Conservation (phyloP, 2,329 filamentous ascomycete species). For the Aspergillus aculeatinus region DNA sequence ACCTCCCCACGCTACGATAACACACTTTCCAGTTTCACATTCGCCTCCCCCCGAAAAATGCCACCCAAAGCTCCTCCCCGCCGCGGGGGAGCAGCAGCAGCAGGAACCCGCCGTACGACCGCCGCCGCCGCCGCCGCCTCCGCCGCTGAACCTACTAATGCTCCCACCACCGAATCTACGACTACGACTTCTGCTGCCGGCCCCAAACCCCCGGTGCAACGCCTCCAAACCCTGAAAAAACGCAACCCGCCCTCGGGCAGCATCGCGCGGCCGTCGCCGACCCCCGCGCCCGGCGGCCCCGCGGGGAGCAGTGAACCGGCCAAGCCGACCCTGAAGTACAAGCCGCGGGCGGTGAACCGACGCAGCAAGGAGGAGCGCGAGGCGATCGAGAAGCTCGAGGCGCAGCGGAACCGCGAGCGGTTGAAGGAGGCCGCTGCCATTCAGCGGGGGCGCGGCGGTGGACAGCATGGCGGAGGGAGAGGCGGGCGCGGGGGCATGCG, state of each 20-base stretch:
- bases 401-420: constrained; percentile 40
- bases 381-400: constrained; percentile 43
- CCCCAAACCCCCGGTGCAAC: constrained; percentile 39
- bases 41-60: constrained; percentile 20
- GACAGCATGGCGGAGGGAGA: constrained; percentile 17
- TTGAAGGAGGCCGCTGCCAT: constrained; percentile 43
- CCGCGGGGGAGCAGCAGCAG: constrained; percentile 18
- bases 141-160: constrained; percentile 14
- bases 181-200: constrained; percentile 1
- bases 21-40: neutral
- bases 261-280: constrained; percentile 23
- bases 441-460: constrained; percentile 33
- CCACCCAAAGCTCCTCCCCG: constrained; percentile 36
- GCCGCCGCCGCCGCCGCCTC: constrained; percentile 15
- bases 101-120: constrained; percentile 21
- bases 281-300: constrained; percentile 17
- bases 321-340: constrained; percentile 44
- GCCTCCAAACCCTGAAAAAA: constrained; percentile 45
- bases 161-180: constrained; percentile 11
- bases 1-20: neutral
- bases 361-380: constrained; percentile 49
- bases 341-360: constrained; percentile 42
- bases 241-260: constrained; percentile 35
- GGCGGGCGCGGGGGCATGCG: constrained; percentile 31
- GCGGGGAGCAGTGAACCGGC: constrained; percentile 22